These are phyloP conservation scores for Neopestalotiopsis clavispora DNA, from an alignment of 2,329 filamentous ascomycete species.

Conservation along the genomic window DNA sequence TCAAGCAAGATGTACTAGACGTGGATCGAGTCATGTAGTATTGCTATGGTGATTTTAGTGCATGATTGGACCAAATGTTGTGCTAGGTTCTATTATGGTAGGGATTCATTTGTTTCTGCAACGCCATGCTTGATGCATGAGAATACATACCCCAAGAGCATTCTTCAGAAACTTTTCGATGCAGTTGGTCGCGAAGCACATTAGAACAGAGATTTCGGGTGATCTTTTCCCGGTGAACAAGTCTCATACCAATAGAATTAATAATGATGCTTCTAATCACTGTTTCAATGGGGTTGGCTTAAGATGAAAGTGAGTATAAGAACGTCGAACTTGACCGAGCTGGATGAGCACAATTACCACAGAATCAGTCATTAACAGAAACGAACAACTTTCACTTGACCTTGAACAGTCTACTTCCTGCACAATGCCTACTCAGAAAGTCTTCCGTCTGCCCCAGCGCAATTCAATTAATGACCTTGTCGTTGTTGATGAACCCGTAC, in stretches of 20 bases:
- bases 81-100: background rate
- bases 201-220: background rate
- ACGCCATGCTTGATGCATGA: background rate
- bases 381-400: background rate
- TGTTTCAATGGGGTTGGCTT: background rate
- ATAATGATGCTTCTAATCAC: background rate
- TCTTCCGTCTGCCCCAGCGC: background rate
- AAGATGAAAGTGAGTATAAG: background rate
- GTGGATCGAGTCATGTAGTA: background rate
- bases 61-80: background rate
- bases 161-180: background rate
- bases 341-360: background rate
- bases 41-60: background rate
- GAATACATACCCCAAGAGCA: background rate
- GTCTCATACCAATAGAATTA: background rate
- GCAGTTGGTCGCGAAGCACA: background rate
- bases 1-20: no score
- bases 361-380: background rate
- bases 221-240: background rate
- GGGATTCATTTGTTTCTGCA: background rate
- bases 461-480: background rate
- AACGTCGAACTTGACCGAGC: background rate
- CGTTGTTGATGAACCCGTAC: background rate
- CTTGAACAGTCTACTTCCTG: background rate
- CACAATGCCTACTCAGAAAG: slow-evolving; percentile 1